Percentiles rank a stretch among this genome's conserved stretches.
These are phyloP conservation scores for Colletotrichum sansevieriae DNA, from an alignment of 2,329 filamentous ascomycete species.

Conservation along the genomic window DNA sequence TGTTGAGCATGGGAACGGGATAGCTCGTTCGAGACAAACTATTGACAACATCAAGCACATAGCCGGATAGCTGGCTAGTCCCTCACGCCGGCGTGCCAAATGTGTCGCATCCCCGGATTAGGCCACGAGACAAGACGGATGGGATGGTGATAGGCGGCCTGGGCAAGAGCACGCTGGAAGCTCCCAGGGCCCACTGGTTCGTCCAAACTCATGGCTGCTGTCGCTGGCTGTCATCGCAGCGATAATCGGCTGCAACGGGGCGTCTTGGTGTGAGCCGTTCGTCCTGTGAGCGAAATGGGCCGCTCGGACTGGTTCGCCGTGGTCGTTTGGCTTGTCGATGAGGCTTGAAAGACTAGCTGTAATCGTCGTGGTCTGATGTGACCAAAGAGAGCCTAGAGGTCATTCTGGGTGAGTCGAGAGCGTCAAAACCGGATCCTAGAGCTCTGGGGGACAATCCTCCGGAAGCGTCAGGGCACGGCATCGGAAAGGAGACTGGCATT, in stretches of 20 bases:
- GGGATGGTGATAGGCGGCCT: slow-evolving; percentile 4
- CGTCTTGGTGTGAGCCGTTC: slow-evolving; percentile 11
- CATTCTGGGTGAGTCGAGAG: slow-evolving; percentile 17
- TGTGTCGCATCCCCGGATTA: slow-evolving; percentile 34
- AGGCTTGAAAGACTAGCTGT: slow-evolving; percentile 8
- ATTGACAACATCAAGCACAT: slow-evolving; percentile 3
- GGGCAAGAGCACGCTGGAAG: neutral
- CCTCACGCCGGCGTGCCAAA: neutral
- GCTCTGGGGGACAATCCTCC: slow-evolving; percentile 19
- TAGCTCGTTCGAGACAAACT: neutral
- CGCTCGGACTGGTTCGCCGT: slow-evolving; percentile 18
- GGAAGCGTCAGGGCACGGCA: slow-evolving; percentile 25
- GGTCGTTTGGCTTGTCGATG: neutral
- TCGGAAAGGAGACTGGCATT: neutral
- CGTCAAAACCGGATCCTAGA: slow-evolving; percentile 11
- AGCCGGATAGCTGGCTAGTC: slow-evolving; percentile 9
- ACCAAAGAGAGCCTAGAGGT: slow-evolving; percentile 24
- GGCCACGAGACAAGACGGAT: slow-evolving; percentile 9
- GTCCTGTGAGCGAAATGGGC: neutral
- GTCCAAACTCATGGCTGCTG: neutral
- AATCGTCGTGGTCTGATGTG: neutral
- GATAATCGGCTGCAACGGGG: slow-evolving; percentile 11
- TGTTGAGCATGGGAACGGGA: slow-evolving; percentile 1
- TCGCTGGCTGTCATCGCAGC: slow-evolving; percentile 7
- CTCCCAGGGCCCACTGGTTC: neutral